These are phyloP conservation scores for Pulveroboletus ravenelii DNA, from an alignment of 768 basidiomycete genomes.

Conservation along the genomic window DNA sequence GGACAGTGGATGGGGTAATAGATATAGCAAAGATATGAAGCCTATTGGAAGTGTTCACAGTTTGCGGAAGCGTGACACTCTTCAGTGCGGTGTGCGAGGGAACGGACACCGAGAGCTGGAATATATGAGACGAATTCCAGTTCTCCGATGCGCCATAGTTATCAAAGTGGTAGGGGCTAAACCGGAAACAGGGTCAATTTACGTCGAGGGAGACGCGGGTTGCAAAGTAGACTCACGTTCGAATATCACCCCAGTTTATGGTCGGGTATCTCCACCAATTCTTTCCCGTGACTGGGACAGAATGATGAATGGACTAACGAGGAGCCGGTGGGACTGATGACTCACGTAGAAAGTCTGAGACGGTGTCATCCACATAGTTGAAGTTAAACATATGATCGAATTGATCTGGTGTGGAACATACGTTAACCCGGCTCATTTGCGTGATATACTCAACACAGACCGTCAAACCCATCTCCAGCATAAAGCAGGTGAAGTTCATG, in stretches of 20 bases:
- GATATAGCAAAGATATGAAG: conserved; percentile 46
- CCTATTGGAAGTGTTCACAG: conserved; percentile 25
- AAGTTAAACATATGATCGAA: conserved; percentile 34
- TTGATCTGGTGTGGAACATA: conserved; percentile 21
- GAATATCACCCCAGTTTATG: conserved; percentile 41
- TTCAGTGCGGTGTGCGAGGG: conserved; percentile 37
- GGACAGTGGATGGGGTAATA: conserved; percentile 32
- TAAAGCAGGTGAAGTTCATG: conserved; percentile 50
- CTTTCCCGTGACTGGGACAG: conserved; percentile 37
- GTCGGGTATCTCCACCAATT: conserved; percentile 42
- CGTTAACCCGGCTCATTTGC: neutral
- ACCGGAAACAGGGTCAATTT: neutral
- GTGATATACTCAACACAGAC: conserved; percentile 11
- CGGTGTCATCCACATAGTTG: conserved; percentile 32
- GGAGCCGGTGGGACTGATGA: neutral
- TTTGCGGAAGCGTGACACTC: conserved; percentile 42
- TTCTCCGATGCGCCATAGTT: conserved; percentile 31
- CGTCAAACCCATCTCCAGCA: conserved; percentile 36
- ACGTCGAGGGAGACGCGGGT: neutral
- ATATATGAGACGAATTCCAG: conserved; percentile 42
- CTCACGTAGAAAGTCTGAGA: conserved; percentile 34
- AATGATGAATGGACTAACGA: neutral
- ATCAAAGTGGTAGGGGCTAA: conserved; percentile 45
- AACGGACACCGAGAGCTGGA: conserved; percentile 42
- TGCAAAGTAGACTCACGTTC: conserved; percentile 31